These are phyloP conservation scores for Fraxinus anomala DNA, from an alignment of 257 asterid genomes.

Conservation along the genomic window DNA sequence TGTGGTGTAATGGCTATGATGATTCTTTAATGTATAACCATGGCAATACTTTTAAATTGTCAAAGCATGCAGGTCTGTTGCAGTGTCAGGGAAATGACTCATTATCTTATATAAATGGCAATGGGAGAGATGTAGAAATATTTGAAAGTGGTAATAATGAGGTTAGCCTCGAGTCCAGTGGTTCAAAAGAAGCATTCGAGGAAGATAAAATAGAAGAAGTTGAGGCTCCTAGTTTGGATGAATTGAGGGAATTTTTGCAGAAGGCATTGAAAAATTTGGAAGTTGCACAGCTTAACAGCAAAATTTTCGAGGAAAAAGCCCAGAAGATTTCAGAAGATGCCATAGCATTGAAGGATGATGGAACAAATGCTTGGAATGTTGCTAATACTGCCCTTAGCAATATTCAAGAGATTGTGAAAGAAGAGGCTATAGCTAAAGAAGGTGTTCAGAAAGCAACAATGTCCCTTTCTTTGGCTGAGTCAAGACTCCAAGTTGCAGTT, in stretches of 20 bases:
- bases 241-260: constrained; percentile 72
- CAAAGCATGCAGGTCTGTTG: constrained; percentile 37
- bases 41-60: constrained; percentile 33
- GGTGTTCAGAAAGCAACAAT: constrained; percentile 61
- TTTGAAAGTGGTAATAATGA: constrained; percentile 40
- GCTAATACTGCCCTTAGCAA: constrained; percentile 51
- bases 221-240: constrained; percentile 65
- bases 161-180: constrained; percentile 41
- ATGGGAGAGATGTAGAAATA: constrained; percentile 53
- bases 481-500: constrained; percentile 62
- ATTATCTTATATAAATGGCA: constrained; percentile 66
- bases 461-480: constrained; percentile 87
- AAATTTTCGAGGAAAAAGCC: constrained; percentile 83
- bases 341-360: constrained; percentile 85
- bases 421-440: constrained; percentile 75
- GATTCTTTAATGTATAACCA: constrained; percentile 34
- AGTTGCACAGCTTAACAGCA: constrained; percentile 69
- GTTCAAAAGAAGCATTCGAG: constrained; percentile 38
- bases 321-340: constrained; percentile 91
- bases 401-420: constrained; percentile 61
- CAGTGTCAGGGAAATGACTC: constrained; percentile 92
- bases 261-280: constrained; percentile 80
- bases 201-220: constrained; percentile 36
- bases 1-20: constrained; percentile 29
- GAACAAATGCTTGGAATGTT: constrained; percentile 64